Evolutionary conservation across 345 rosid species (phyloP), one percentile per base, ranked within the genome.

Genomic region (Eucalyptus tenuipes): DNA sequence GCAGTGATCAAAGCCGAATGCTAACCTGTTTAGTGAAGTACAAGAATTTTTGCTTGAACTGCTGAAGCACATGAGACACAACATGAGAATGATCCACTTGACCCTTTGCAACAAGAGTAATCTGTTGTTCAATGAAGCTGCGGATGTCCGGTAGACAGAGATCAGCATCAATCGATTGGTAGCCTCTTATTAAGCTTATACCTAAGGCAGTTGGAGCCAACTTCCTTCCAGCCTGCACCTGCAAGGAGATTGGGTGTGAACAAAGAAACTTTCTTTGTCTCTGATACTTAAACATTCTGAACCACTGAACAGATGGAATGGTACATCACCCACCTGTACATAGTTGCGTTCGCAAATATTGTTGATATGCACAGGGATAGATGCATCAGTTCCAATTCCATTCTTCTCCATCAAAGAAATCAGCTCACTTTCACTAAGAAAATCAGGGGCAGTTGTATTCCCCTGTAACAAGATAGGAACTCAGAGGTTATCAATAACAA

Each of bases 341-440:
- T 96, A 97, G 91, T 97, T 96, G 87, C 99, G 96, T 88, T 97
- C 99, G 85, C 99, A 96, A 86, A 97, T 97, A 94, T 97, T 97
- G 94, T 96, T 97, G 85, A 97, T 96, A 90, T 97, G 99, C 57
- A 94, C 95, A 50, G 99, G 89, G 88, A 97, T 97, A 89, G 99
- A 97, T 88, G 99, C 99, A 95, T 97, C 99, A 57, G 99, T 97
- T 89, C 99, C 99, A 75, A 97, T 96, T 71, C 99, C 99, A 88
- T 97, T 91, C 94, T 94, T 97, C 95, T 97, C 99, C 99, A 97
- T 97, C 45, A 97, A 90, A 85, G 99, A 94, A 93, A 97, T 97
- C 88, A 97, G 93, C 94, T 96, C 99, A 93, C 99, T 97, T 93
- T 97, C 99, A 86, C 94, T 97, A 84, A 97, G 99, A 91, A 92